Evolutionary conservation across 2,329 filamentous ascomycete species (phyloP), one percentile per base, ranked within the genome.

Genomic region (Aspergillus versicolor): DNA sequence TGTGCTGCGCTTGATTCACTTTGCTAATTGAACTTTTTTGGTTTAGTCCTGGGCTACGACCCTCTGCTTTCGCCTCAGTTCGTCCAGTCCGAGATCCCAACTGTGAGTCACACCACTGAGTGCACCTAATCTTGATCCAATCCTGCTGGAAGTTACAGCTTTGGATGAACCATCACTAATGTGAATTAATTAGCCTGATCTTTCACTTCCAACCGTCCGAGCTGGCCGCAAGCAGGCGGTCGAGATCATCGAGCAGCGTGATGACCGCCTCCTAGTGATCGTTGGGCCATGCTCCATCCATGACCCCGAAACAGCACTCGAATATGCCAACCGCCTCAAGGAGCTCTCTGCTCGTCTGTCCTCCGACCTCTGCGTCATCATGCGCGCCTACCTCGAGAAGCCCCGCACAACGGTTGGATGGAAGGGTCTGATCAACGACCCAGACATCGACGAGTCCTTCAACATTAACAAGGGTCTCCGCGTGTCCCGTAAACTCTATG

Each of bases 381-480:
- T 99, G 94, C 91, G 94, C 68, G 92, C 92, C 72, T 99, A 99
- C 84, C 88, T 99, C 51, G 94, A 99, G 83, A 99, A 99, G 84
- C 94, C 94, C 42, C 88, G 94, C 60, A 99, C 94, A 49, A 99
- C 94, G 0, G 92, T 99, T 49, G 94, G 94, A 73, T 99, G 94
- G 94, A 99, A 99, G 81, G 94, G 94, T 52, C 83, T 99, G 75
- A 97, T 99, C 83, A 99, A 99, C 78, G 94, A 99, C 76, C 94
- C 94, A 2, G 92, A 97, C 70, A 96, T 99, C 74, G 91, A 99
- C 76, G 88, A 94, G 75, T 94, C 89, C 71, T 99, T 90, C 88
- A 86, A 96, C 80, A 99, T 99, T 82, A 99, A 99, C 86, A 97
- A 97, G 83, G 94, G 94, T 52, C 84, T 99, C 56, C 87, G 91